Base-by-base conservation (phyloP, 768 basidiomycete genomes). In the Boletus reticulatus region DNA sequence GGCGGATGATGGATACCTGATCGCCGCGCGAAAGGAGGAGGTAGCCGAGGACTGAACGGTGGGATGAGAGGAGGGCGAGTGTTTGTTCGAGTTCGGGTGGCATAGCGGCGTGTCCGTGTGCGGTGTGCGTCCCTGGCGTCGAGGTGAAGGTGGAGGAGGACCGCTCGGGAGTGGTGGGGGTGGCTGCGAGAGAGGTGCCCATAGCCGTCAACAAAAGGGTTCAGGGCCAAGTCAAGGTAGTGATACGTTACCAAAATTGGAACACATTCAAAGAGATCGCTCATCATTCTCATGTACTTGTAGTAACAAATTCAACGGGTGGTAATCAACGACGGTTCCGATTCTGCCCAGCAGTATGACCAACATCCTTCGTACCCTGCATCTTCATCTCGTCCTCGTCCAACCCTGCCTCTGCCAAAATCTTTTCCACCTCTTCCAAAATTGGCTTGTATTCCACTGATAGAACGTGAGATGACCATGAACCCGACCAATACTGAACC, bases 11-110 rank as follows among this genome's bases (percentile, higher is more conserved):
- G 62, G 85, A 84, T 19, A 83, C 80, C 7, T 85, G 86, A 44
- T 81, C 80, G 1, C 84, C 81, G 5, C 92, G 80, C 4, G 91
- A 87, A 32, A 95, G 77, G 34, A 36, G 34, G 34, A 36, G 34
- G 34, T 36, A 36, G 13, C 34, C 93, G 7, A 92, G 81, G 4
- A 95, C 92, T 19, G 90, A 87, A 17, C 90, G 82, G 66, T 95
- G 89, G 6, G 89, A 80, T 2, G 91, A 87, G 50, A 96, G 78
- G 58, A 87, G 73, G 1, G 85, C 71, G 13, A 95, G 79, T 0
- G 87, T 94, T 59, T 86, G 82, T 69, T 94, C 92, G 47, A 94
- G 83, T 64, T 93, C 92, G n/a, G 89, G 84, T 13, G 88, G 79
- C 72, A 87, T 81, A 1, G 17, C 17, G 55, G 48, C 2, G 52